These are phyloP conservation scores for Botrytis galanthina DNA, from an alignment of 2,329 filamentous ascomycete genomes.

Conservation along the genomic window DNA sequence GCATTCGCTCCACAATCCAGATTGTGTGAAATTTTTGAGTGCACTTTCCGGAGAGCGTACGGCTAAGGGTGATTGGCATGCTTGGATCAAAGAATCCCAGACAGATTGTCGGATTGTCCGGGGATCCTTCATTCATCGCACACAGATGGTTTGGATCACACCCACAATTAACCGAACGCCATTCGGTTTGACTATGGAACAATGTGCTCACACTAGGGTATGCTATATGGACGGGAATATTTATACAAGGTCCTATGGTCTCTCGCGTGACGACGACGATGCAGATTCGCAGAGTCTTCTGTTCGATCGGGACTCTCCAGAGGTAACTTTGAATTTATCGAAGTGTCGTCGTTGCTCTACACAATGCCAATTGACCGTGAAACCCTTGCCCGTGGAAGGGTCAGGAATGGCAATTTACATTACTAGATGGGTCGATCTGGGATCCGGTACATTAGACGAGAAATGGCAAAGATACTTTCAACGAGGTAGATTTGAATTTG, in stretches of 20 bases:
- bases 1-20: background rate
- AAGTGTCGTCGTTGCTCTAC: background rate
- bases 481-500: background rate
- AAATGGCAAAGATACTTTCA: background rate
- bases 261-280: too few relatives aligned
- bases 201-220: background rate
- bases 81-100: background rate
- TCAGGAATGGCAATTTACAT: background rate
- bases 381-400: background rate
- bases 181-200: background rate
- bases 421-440: background rate
- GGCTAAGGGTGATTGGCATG: background rate
- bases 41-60: background rate
- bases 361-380: background rate
- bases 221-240: background rate
- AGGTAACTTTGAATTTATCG: background rate
- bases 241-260: background rate
- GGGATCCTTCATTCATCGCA: background rate
- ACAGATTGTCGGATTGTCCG: background rate
- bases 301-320: background rate
- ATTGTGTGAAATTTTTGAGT: background rate
- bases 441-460: background rate
- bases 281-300: background rate
- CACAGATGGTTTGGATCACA: background rate
- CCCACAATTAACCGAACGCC: background rate